These are phyloP conservation scores for Breviolum minutum DNA, from an alignment of 73 alveolate genomes.

Conservation along the genomic window DNA sequence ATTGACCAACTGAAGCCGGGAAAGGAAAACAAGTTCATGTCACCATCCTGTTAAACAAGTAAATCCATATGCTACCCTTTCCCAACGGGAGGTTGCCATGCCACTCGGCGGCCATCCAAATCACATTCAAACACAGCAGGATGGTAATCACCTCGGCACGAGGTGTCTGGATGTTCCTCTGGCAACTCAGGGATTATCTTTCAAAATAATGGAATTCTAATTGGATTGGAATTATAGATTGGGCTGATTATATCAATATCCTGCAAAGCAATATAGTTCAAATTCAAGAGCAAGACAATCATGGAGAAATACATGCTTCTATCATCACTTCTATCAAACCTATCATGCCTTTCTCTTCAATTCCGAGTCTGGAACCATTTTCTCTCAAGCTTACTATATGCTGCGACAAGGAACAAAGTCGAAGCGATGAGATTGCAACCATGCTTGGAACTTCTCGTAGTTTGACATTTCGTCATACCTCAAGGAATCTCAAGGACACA, in stretches of 20 bases:
- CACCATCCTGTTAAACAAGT: too few species aligned
- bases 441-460: conserved; percentile 16
- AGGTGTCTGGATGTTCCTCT: too few species aligned
- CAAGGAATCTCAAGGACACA: background rate
- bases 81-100: background rate
- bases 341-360: background rate
- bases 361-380: too few species aligned
- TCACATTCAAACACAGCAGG: conserved; percentile 35
- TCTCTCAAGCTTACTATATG: too few species aligned
- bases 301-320: background rate
- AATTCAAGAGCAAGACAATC: background rate
- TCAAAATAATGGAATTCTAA: too few species aligned
- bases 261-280: background rate
- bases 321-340: background rate
- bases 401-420: background rate
- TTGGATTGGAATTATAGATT: too few species aligned
- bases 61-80: too few species aligned
- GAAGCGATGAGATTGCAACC: conserved; percentile 58
- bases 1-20: too few species aligned
- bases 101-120: conserved; percentile 54
- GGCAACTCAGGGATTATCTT: too few species aligned
- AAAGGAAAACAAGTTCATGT: too few species aligned
- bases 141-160: conserved; percentile 20
- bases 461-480: background rate
- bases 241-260: too few species aligned